Percentiles rank a stretch among this genome's conserved stretches.
These are phyloP conservation scores for Acanthamoeba pearcei DNA, from an alignment of 208 protist species.

Conservation along the genomic window DNA sequence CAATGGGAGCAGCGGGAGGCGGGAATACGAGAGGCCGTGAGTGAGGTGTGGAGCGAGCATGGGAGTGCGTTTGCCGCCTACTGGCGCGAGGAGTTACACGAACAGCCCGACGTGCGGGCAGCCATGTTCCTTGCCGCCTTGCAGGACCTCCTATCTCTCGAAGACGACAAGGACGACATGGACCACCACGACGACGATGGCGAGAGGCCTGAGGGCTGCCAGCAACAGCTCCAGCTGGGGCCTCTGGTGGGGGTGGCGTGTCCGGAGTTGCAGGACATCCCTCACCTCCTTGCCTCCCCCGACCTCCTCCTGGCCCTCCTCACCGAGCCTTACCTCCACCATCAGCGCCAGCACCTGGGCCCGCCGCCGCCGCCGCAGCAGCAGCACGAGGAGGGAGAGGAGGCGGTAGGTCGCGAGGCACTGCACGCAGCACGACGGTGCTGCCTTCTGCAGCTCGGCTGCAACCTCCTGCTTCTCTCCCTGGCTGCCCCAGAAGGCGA, in stretches of 20 bases:
- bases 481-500: neutral
- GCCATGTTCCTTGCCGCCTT: neutral
- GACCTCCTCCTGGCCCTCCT: neutral
- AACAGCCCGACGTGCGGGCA: neutral
- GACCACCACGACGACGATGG: neutral
- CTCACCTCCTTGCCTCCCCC: neutral
- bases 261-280: neutral
- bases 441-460: neutral
- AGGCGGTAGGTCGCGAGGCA: neutral
- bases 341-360: neutral
- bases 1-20: neutral
- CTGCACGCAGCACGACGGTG: neutral
- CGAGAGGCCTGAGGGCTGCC: neutral
- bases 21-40: neutral
- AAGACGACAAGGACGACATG: neutral
- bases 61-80: neutral
- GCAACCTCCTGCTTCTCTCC: conserved; percentile 25
- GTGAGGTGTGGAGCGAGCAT: neutral
- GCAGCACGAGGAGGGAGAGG: neutral
- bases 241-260: neutral
- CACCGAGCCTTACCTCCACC: neutral
- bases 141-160: neutral
- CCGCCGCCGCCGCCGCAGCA: neutral
- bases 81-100: neutral
- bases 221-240: neutral